phyloP scores from a whole-genome alignment of 768 basidiomycete genomes.

The Amanita rubescens region DNA sequence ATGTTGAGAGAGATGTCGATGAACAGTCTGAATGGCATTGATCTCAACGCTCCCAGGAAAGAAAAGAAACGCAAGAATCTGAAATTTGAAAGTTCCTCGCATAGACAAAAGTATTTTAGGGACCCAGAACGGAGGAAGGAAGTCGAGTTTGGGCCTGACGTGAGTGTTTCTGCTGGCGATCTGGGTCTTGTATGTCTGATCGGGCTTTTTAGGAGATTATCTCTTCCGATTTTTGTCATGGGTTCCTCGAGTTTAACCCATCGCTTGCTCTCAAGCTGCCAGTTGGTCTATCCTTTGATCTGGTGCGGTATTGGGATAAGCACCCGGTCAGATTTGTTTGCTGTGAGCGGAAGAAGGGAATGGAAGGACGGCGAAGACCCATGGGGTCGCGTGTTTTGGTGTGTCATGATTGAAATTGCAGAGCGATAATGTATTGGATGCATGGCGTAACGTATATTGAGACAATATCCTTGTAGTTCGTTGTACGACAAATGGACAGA shows the following conservation, averaged over 20 bases:
- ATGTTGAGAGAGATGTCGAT: not conserved
- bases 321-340: conserved; percentile 88
- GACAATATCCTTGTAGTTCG: not conserved
- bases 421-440: not conserved
- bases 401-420: conserved; percentile 41
- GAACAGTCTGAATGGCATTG: not conserved
- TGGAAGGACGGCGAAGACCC: conserved; percentile 19
- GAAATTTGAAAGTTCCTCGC: conserved; percentile 28
- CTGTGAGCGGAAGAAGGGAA: conserved; percentile 40
- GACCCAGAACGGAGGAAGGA: conserved; percentile 45
- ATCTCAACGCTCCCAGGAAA: not conserved
- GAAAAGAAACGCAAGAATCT: conserved; percentile 6
- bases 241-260: conserved; percentile 69
- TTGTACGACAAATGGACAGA: not conserved
- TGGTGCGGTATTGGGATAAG: conserved; percentile 89
- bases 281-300: conserved; percentile 74
- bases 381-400: conserved; percentile 49
- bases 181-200: not conserved
- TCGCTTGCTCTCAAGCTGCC: conserved; percentile 66
- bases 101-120: conserved; percentile 63
- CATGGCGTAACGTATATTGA: not conserved
- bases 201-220: conserved; percentile 47
- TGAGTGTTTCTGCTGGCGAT: conserved; percentile 21
- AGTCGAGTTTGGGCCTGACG: conserved; percentile 59
- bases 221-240: conserved; percentile 82